Evolutionary conservation across 768 basidiomycete genomes (phyloP).

Genomic region (Gymnopilus dilepis): DNA sequence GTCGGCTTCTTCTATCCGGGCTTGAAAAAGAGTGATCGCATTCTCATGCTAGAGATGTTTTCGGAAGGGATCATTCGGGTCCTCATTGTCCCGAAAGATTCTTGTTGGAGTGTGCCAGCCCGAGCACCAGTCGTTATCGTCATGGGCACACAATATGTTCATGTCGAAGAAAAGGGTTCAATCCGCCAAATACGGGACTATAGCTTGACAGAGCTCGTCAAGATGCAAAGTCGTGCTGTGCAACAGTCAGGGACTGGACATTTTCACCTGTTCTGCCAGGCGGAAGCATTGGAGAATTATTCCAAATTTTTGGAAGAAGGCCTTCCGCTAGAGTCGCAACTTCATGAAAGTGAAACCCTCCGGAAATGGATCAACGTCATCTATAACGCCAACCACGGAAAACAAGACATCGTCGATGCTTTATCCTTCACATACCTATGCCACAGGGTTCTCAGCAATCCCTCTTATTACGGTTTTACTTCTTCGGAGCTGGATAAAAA

Average conservation of each 20-base stretch:
- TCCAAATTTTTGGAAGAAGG: constrained; percentile 87
- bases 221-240: constrained; percentile 91
- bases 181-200: constrained; percentile 84
- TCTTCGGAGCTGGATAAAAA: constrained; percentile 52
- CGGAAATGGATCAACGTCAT: constrained; percentile 33
- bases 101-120: constrained; percentile 90
- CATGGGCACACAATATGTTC: constrained; percentile 90
- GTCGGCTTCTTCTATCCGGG: constrained; percentile 88
- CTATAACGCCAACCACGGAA: constrained; percentile 31
- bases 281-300: constrained; percentile 82
- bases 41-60: constrained; percentile 80
- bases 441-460: constrained; percentile 74
- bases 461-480: constrained; percentile 78
- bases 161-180: constrained; percentile 47
- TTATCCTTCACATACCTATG: constrained; percentile 85
- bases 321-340: constrained; percentile 83
- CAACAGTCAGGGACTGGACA: constrained; percentile 62
- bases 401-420: constrained; percentile 75
- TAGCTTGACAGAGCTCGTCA: constrained; percentile 76
- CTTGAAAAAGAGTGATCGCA: constrained; percentile 67
- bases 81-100: constrained; percentile 80
- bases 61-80: constrained; percentile 80
- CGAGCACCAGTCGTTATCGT: constrained; percentile 82
- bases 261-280: constrained; percentile 90
- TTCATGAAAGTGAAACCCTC: constrained; percentile 59